These are phyloP conservation scores for Xanthoparmelia taractica DNA, from an alignment of 495 filamentous ascomycete species.

Conservation along the genomic window DNA sequence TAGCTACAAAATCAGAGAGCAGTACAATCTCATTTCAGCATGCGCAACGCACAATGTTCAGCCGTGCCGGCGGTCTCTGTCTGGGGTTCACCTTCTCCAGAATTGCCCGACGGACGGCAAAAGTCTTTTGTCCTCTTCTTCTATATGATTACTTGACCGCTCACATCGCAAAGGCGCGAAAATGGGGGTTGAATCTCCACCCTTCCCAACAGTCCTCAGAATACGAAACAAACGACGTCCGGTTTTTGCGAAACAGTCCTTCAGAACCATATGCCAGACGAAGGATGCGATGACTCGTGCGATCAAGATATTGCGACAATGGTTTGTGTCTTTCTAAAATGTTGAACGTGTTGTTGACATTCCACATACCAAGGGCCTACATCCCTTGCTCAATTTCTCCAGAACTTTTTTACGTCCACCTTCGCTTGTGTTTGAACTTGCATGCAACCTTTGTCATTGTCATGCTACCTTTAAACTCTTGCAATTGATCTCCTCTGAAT, in stretches of 20 bases:
- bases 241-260: no score
- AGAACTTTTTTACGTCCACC: neutral
- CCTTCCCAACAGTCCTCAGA: no score
- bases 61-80: neutral
- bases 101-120: no score
- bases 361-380: slow-evolving; percentile 10
- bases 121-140: neutral
- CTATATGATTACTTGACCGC: no score
- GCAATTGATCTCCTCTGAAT: neutral
- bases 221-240: no score
- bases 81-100: no score
- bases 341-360: slow-evolving; percentile 14
- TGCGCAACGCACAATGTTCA: no score
- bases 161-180: no score
- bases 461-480: neutral
- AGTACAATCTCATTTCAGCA: no score
- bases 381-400: neutral
- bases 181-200: no score
- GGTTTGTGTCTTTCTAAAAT: neutral
- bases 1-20: no score
- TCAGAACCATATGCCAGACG: neutral
- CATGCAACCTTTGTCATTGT: neutral
- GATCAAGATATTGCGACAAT: no score
- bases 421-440: slow-evolving; percentile 3
- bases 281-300: neutral